Evolutionary conservation across 1,284 basidiomycete genomes (phyloP).

Genomic region (Ceratobasidium sp.): DNA sequence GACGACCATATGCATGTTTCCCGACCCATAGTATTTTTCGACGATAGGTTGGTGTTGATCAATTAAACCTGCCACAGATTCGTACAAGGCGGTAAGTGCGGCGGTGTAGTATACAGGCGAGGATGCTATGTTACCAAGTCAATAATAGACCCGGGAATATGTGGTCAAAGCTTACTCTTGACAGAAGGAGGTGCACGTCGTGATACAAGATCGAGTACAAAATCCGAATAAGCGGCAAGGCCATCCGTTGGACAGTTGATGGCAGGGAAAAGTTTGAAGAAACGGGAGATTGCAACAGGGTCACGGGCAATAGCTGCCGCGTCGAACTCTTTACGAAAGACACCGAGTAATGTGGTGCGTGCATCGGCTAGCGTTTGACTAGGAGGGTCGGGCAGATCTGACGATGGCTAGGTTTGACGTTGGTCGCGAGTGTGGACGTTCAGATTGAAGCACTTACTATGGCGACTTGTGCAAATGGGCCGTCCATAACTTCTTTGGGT

Average conservation of each 20-base stretch:
- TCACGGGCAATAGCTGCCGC: slow-evolving; percentile 79
- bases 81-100: slow-evolving; percentile 87
- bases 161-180: slow-evolving; percentile 66
- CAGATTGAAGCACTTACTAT: slow-evolving; percentile 65
- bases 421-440: neutral
- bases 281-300: slow-evolving; percentile 87
- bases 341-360: slow-evolving; percentile 74
- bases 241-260: slow-evolving; percentile 93
- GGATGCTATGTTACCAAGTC: slow-evolving; percentile 66
- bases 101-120: slow-evolving; percentile 90
- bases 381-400: slow-evolving; percentile 86
- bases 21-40: slow-evolving; percentile 93
- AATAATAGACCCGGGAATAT: slow-evolving; percentile 35
- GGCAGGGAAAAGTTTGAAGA: slow-evolving; percentile 95
- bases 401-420: slow-evolving; percentile 71
- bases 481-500: slow-evolving; percentile 76
- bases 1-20: slow-evolving; percentile 85
- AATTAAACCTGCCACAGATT: slow-evolving; percentile 93
- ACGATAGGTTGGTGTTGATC: slow-evolving; percentile 98
- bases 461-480: slow-evolving; percentile 83
- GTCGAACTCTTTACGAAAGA: slow-evolving; percentile 81
- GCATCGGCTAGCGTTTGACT: slow-evolving; percentile 79
- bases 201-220: slow-evolving; percentile 90
- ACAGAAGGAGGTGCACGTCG: slow-evolving; percentile 74
- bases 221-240: slow-evolving; percentile 90